A percentile compares a stretch with the other conserved stretches of the same genome.
Conservation (phyloP, 2,329 filamentous ascomycete species). For the Paecilomyces sp. region DNA sequence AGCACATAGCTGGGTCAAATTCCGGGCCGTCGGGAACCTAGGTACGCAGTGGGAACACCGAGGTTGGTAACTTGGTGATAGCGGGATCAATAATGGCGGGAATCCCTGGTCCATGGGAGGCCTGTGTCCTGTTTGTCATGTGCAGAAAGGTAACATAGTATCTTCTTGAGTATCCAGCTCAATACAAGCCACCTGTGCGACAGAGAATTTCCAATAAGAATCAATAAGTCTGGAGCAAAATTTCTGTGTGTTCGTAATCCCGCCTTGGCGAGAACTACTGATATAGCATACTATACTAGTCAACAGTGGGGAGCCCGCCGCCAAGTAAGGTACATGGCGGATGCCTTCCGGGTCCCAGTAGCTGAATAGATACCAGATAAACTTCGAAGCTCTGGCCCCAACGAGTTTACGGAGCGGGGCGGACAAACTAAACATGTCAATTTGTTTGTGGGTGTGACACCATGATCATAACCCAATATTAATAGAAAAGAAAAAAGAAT, state of each 20-base stretch:
- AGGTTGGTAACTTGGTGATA: not conserved
- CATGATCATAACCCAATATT: not conserved
- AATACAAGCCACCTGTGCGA: too few species aligned
- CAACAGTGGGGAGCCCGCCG: not conserved
- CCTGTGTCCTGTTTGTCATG: too few species aligned
- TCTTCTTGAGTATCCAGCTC: too few species aligned
- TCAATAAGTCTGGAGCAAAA: not conserved
- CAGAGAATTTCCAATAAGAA: not conserved
- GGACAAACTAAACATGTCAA: not conserved
- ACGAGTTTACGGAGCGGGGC: not conserved
- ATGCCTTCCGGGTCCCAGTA: not conserved
- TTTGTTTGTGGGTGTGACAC: not conserved
- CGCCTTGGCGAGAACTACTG: not conserved
- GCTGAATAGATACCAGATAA: slow-evolving; percentile 12
- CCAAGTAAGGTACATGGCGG: not conserved
- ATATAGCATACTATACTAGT: not conserved
- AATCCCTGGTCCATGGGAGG: too few species aligned
- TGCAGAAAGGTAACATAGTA: too few species aligned
- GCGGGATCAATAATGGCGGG: not conserved
- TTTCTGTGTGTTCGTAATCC: not conserved
- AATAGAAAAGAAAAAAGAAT: not conserved
- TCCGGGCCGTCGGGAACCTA: not conserved
- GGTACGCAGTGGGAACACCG: not conserved
- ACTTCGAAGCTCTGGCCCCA: not conserved
- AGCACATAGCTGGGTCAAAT: not conserved